Conservation (phyloP, 331 rosid genomes). For the Dryas integrifolia region DNA sequence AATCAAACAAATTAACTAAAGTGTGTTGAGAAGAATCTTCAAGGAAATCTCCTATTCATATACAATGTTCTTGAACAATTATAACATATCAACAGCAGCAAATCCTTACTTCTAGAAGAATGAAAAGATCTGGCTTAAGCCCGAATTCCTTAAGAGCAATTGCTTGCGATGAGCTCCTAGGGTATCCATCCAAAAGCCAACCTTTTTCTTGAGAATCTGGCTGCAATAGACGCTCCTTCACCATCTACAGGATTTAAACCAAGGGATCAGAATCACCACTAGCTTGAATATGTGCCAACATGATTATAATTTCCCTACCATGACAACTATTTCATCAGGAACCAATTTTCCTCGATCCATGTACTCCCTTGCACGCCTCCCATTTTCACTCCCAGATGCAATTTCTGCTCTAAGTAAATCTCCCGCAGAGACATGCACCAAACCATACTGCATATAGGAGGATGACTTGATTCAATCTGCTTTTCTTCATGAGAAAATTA, state of each 20-base stretch:
- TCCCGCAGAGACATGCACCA: conserved; percentile 95
- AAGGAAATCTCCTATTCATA: neutral
- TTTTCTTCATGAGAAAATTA: conserved; percentile 33
- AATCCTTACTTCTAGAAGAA: conserved; percentile 71
- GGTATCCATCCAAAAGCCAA: conserved; percentile 97
- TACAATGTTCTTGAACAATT: neutral
- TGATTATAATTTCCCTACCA: conserved; percentile 44
- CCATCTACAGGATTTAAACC: conserved; percentile 57
- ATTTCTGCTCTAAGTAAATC: conserved; percentile 91
- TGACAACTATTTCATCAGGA: conserved; percentile 84
- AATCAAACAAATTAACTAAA: conserved; percentile 1
- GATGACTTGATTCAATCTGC: conserved; percentile 43
- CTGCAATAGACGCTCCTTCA: conserved; percentile 67
- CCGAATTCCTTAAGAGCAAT: conserved; percentile 58
- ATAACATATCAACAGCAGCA: conserved; percentile 5
- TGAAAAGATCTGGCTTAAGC: conserved; percentile 67
- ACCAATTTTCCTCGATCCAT: conserved; percentile 90
- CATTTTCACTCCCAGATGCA: conserved; percentile 74
- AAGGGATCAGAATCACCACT: conserved; percentile 34
- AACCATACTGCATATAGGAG: conserved; percentile 67
- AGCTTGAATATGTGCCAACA: conserved; percentile 17
- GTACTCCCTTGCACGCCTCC: conserved; percentile 67
- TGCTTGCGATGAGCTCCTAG: conserved; percentile 95
- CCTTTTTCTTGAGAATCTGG: conserved; percentile 71
- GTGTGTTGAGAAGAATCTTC: neutral